These are phyloP conservation scores for Trichophyton rubrum DNA, from an alignment of 2,329 filamentous ascomycete genomes.

Conservation along the genomic window DNA sequence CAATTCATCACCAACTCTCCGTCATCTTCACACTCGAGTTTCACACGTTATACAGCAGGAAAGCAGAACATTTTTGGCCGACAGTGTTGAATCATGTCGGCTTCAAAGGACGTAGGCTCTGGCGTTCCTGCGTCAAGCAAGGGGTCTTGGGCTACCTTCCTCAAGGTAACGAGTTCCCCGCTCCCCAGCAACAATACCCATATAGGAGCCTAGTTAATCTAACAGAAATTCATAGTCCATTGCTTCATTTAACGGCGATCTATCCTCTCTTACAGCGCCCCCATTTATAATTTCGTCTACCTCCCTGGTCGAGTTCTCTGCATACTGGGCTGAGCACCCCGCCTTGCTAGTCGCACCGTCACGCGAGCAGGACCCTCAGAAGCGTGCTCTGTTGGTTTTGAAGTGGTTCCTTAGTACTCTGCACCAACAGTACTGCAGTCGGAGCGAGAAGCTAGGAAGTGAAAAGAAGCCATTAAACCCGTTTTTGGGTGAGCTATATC, in stretches of 20 bases:
- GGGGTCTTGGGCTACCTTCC: constrained; percentile 37
- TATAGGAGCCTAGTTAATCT: not conserved
- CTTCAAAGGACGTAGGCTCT: constrained; percentile 28
- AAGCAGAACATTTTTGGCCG: not conserved
- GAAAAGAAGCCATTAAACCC: constrained; percentile 98
- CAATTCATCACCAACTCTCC: not conserved
- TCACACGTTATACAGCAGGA: not conserved
- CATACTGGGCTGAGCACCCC: constrained; percentile 73
- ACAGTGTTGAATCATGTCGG: not conserved
- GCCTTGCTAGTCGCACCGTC: constrained; percentile 69
- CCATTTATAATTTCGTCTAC: constrained; percentile 71
- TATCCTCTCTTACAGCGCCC: constrained; percentile 67
- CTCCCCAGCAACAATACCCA: not conserved
- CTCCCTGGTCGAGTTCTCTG: constrained; percentile 66
- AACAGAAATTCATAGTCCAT: constrained; percentile 41
- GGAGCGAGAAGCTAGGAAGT: constrained; percentile 70
- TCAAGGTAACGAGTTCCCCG: constrained; percentile 28
- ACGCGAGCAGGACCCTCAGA: constrained; percentile 63
- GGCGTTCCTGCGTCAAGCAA: constrained; percentile 32
- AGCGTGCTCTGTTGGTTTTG: constrained; percentile 73
- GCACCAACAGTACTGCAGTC: constrained; percentile 66
- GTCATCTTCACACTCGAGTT: not conserved
- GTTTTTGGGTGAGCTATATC: constrained; percentile 86
- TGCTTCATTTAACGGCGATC: constrained; percentile 69
- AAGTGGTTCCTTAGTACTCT: constrained; percentile 93